A percentile compares a stretch with the other conserved stretches of the same genome.
Evolutionary conservation across 73 alveolate species (phyloP).

Genomic region (Tetrahymena elliotti): DNA sequence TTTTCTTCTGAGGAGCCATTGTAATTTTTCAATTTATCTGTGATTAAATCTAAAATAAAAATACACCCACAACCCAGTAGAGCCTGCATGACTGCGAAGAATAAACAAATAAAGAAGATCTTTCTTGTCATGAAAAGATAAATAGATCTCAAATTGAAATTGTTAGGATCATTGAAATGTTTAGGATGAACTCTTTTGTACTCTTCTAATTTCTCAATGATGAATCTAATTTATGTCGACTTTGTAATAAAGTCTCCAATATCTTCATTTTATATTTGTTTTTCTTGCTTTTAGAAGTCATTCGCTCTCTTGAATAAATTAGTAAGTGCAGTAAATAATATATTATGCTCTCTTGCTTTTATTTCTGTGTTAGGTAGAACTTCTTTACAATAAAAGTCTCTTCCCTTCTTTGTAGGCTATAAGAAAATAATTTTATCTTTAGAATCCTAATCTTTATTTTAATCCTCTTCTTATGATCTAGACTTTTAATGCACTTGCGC

Average conservation of each 20-base stretch:
- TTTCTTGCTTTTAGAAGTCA: not conserved
- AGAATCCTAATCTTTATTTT: not conserved
- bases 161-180: not conserved
- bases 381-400: not conserved
- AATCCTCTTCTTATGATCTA: not conserved
- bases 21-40: not conserved
- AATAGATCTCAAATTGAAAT: not conserved
- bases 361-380: not conserved
- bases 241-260: not conserved
- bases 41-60: not conserved
- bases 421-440: not conserved
- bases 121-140: not conserved
- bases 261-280: not conserved
- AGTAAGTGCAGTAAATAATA: not conserved
- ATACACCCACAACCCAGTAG: not conserved
- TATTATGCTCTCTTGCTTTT: not conserved
- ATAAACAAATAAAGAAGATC: not conserved
- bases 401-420: not conserved
- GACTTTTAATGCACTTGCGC: not conserved
- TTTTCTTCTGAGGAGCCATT: not conserved
- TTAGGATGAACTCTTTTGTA: not conserved
- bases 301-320: not conserved
- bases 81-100: not conserved
- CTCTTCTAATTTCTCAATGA: not conserved
- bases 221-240: not conserved